Evolutionary conservation across 495 filamentous ascomycete species (phyloP).

Genomic region (Hyaloscypha finlandica): DNA sequence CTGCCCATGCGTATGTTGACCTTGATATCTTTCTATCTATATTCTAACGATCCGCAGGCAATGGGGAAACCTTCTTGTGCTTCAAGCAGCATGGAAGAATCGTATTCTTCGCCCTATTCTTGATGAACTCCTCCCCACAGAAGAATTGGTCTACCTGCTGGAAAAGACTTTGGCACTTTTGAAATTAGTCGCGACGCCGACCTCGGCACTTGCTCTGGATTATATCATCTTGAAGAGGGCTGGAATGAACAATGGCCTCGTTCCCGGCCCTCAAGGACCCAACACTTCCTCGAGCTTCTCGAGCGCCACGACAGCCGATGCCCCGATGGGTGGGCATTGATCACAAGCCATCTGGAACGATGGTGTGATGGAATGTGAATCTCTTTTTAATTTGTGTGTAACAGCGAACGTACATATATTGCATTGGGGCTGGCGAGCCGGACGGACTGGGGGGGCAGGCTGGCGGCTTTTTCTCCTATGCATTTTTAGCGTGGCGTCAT

Average conservation of each 20-base stretch:
- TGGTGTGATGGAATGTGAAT: neutral
- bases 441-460: constrained; percentile 17
- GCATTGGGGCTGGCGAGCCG: constrained; percentile 21
- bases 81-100: constrained; percentile 74
- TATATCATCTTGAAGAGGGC: constrained; percentile 63
- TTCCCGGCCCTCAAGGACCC: constrained; percentile 22
- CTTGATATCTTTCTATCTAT: constrained; percentile 5
- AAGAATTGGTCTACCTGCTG: constrained; percentile 54
- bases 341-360: neutral
- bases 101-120: constrained; percentile 58
- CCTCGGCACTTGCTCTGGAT: constrained; percentile 67
- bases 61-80: constrained; percentile 93
- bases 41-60: constrained; percentile 57
- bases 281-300: constrained; percentile 46
- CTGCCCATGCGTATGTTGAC: constrained; percentile 87
- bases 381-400: constrained; percentile 21
- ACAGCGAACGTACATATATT: constrained; percentile 28
- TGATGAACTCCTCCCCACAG: constrained; percentile 53
- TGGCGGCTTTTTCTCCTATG: constrained; percentile 26
- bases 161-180: constrained; percentile 72
- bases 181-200: constrained; percentile 57
- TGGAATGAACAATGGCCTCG: constrained; percentile 38
- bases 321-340: constrained; percentile 18
- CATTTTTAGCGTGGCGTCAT: constrained; percentile 30
- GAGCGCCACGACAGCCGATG: constrained; percentile 34